Conservation (phyloP, 2,329 filamentous ascomycete genomes). For the Scopulariopsis brevicaulis region DNA sequence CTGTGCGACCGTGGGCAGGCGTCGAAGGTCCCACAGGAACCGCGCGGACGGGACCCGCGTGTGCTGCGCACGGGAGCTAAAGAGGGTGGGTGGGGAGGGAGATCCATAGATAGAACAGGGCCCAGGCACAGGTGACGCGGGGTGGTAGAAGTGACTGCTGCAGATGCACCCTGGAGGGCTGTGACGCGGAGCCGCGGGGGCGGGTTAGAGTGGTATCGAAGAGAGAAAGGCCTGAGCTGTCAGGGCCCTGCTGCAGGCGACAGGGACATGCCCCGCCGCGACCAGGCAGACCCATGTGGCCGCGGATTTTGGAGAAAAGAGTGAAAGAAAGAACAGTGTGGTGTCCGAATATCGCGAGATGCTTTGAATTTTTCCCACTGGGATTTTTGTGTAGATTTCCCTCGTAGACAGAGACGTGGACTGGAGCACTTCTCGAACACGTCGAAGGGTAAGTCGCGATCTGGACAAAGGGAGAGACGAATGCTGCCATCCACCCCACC, state of each 20-base stretch:
- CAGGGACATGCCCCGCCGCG: not conserved
- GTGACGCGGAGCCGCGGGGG: not conserved
- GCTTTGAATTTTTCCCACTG: not conserved
- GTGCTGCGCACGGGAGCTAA: not conserved
- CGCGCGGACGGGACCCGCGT: slow-evolving; percentile 5
- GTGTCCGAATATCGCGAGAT: not conserved
- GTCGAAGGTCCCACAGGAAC: slow-evolving; percentile 1
- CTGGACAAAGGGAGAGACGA: not conserved
- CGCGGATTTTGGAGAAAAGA: not conserved
- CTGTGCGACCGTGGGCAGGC: not conserved
- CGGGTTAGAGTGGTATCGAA: not conserved
- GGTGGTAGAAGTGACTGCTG: not conserved
- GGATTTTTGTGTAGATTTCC: too few relatives aligned
- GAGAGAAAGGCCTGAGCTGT: not conserved
- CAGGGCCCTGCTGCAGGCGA: not conserved
- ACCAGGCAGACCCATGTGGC: not conserved
- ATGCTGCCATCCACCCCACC: not conserved
- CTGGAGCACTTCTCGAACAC: too few relatives aligned
- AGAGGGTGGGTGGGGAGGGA: not conserved
- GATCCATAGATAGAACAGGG: slow-evolving; percentile 6
- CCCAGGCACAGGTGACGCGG: not conserved
- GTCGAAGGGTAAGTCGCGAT: too few relatives aligned
- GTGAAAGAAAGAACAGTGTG: not conserved
- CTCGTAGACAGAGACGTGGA: too few relatives aligned
- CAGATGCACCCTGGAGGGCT: not conserved